These are phyloP conservation scores for Russula dissimulans DNA, from an alignment of 768 basidiomycete species.

Conservation along the genomic window DNA sequence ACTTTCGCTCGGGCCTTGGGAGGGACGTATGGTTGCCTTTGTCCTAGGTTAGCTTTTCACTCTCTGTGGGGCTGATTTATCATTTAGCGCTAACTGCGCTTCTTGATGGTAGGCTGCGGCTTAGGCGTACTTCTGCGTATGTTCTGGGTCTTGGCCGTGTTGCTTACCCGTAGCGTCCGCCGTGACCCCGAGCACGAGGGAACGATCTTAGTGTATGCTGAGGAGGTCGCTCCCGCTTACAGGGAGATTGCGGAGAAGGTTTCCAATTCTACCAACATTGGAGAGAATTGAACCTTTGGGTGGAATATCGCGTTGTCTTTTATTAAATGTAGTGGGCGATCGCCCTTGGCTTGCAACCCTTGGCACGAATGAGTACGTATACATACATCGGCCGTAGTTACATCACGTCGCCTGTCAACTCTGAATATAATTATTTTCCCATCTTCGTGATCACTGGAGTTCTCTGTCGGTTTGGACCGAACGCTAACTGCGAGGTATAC, in stretches of 20 bases:
- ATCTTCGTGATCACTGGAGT: neutral
- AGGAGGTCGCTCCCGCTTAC: slow-evolving; percentile 11
- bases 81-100: neutral
- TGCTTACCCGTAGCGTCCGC: slow-evolving; percentile 48
- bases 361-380: neutral
- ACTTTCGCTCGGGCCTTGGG: slow-evolving; percentile 69
- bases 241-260: slow-evolving; percentile 1
- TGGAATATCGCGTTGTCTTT: neutral
- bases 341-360: too few species aligned
- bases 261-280: neutral
- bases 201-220: slow-evolving; percentile 3
- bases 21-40: slow-evolving; percentile 74
- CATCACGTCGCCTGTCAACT: too few species aligned
- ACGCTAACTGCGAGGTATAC: too few species aligned
- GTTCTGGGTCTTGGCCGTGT: slow-evolving; percentile 62
- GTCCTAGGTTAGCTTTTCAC: slow-evolving; percentile 52
- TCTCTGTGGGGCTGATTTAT: neutral
- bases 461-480: too few species aligned
- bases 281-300: neutral
- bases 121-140: slow-evolving; percentile 76
- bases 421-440: too few species aligned
- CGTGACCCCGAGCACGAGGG: slow-evolving; percentile 31
- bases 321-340: neutral
- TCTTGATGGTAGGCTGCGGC: slow-evolving; percentile 52
- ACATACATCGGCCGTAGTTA: neutral